Conservation (phyloP, 140 eudicot genomes). For the Flaveria floridana region DNA sequence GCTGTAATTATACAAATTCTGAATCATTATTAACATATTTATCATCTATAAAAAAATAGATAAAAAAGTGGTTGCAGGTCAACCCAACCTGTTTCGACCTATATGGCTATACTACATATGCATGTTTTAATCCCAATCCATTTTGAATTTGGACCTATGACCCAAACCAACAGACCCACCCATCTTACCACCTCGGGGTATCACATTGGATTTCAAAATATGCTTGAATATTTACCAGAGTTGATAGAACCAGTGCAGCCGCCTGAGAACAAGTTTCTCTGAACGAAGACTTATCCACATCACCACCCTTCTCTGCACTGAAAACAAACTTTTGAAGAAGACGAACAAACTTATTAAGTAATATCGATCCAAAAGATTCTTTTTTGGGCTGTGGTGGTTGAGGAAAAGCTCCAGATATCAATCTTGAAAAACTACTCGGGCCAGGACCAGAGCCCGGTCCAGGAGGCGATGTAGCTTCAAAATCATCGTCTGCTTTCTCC, state of each 20-base stretch:
- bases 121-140: background rate
- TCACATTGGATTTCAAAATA: background rate
- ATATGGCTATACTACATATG: background rate
- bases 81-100: constrained; percentile 16
- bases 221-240: constrained; percentile 55
- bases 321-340: constrained; percentile 88
- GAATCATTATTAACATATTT: background rate
- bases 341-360: constrained; percentile 76
- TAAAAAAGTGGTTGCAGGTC: constrained; percentile 14
- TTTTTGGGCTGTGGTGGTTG: constrained; percentile 57
- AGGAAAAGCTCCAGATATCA: constrained; percentile 57
- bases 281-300: constrained; percentile 83
- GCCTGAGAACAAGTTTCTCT: constrained; percentile 96
- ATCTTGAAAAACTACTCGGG: constrained; percentile 49
- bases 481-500: constrained; percentile 62
- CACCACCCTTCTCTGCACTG: constrained; percentile 84
- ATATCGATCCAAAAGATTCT: constrained; percentile 70
- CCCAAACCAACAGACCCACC: constrained; percentile 7
- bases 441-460: constrained; percentile 26
- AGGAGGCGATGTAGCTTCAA: constrained; percentile 38
- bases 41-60: background rate
- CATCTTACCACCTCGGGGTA: background rate
- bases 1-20: background rate
- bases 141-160: background rate
- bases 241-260: constrained; percentile 88